A percentile compares a stretch with the other conserved stretches of the same genome.
Conservation (phyloP, 148 eudicot species). For the Vaccinium myrtillus region DNA sequence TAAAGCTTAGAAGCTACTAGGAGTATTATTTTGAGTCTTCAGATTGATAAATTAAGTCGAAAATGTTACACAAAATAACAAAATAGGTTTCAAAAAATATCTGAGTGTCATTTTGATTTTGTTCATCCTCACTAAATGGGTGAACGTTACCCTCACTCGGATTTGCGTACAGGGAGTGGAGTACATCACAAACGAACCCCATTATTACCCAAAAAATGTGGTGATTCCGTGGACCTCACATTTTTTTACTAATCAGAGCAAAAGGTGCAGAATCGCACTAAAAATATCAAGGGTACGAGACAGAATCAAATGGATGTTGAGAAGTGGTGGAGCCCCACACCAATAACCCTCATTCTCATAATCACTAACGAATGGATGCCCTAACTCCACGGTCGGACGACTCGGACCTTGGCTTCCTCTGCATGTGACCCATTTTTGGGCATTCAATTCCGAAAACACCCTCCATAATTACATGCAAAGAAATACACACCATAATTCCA, state of each 20-base stretch:
- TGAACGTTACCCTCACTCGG: too few species aligned
- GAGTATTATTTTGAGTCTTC: background rate
- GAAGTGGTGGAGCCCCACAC: background rate
- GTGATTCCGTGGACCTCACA: too few species aligned
- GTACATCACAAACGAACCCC: too few species aligned
- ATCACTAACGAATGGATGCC: slow-evolving; percentile 7
- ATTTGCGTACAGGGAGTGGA: too few species aligned
- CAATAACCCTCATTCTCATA: background rate
- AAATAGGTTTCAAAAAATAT: background rate
- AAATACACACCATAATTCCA: background rate
- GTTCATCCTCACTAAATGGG: too few species aligned
- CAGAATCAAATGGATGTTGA: slow-evolving; percentile 4
- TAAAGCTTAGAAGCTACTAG: too few species aligned
- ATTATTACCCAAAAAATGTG: too few species aligned
- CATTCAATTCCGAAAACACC: background rate
- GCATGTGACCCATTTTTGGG: slow-evolving; percentile 3
- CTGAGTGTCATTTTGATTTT: background rate
- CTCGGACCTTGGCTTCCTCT: slow-evolving; percentile 3
- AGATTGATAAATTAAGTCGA: background rate
- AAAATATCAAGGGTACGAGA: background rate
- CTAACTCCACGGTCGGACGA: slow-evolving; percentile 4
- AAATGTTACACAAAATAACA: too few species aligned
- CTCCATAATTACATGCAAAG: background rate
- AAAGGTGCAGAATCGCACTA: too few species aligned
- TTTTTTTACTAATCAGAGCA: too few species aligned